Base-by-base conservation (phyloP, 1,139 yeast genomes). In the Debaryomyces subglobosus region DNA sequence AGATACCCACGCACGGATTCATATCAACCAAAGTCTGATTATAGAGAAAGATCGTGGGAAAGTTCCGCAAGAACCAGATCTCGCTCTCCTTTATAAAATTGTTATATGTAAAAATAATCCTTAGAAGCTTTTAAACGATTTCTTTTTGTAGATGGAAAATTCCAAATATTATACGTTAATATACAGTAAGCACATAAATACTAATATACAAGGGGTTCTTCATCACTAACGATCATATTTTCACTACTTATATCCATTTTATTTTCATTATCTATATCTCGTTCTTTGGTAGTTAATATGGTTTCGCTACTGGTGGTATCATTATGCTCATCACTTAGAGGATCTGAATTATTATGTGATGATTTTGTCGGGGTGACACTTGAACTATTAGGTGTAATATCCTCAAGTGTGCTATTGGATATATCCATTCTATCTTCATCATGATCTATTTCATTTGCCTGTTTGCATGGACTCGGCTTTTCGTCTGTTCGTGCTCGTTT, bases 1-100 rank as follows among this genome's bases (percentile, higher is more conserved):
- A 50, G 39, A 49, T 51, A 47, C 52, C 52, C 49, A 54, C 36
- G 43, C 10, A 30, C 64, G 4, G 67, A 63, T 46, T 50, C 62
- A 3, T 62, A 63, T 47, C 59, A 55, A 18, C 67, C 66, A 20
- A 30, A 37, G 20, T 25, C 51, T 13, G 44, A 54, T 44, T 30
- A 48, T 36, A 51, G 59, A 34, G 49, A 50, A 8, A 50, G 59
- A 48, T 50, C 56, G 15, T 39, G 45, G 38, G 29, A 43, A 29
- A 39, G 44, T 21, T 36, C 39, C 25, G 40, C 15, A 21, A 52
- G 55, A 43, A 49, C 46, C 9, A 53, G 63, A 39, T 50, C 58
- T 12, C 54, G 63, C 47, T 55, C 59, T 10, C 59, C 57, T 15
- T 43, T 45, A 48, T 51, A 48, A 43, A n/a, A 20, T 35, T 24